Base-by-base conservation (phyloP, 257 asterid species). In the Coffea eugenioides region DNA sequence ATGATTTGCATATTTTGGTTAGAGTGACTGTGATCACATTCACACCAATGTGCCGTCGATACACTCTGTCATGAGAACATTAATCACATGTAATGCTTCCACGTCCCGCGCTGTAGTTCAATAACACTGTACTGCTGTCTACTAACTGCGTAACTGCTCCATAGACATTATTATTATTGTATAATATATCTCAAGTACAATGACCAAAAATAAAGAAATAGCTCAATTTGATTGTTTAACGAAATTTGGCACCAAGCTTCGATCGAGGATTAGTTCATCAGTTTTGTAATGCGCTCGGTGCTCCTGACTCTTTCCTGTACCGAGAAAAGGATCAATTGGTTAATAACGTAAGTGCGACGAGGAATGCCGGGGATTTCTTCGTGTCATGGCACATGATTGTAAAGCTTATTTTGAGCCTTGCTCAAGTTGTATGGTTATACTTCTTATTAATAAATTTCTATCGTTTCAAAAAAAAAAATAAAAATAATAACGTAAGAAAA, bases 61-160 rank as follows among this genome's bases (percentile, higher is more conserved):
- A 34, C 51, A 27, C 16, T 5, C 74, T 67, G 80, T 67, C 80
- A 51, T 68, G 69, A 46, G 12, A 52, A 68, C 69, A 36, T 77
- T 23, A n/a, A 43, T 34, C 81, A 78, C 64, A 65, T 73, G 79
- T 64, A 48, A 18, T 80, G 78, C 74, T 73, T 80, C 61, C 76
- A n/a, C 23, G 61, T 62, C 62, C 20, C 27, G 71, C 18, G 69
- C 25, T 45, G 72, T 61, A 43, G 61, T n/a, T 75, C 7, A 13
- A 16, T 59, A n/a, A 36, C n/a, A 46, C 54, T 10, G n/a, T n/a
- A n/a, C n/a, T n/a, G n/a, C n/a, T n/a, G 34, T 31, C 34, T 31
- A 31, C 34, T 31, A 1, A 31, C 34, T 27, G 27, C 27, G 27
- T 27, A 74, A 48, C 12, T 6, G 5, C 52, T 7, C 9, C 9